Percentiles rank a stretch among this genome's conserved stretches.
Conservation (phyloP, 2,329 filamentous ascomycete species). For the Ascochyta viciae-villosae region DNA sequence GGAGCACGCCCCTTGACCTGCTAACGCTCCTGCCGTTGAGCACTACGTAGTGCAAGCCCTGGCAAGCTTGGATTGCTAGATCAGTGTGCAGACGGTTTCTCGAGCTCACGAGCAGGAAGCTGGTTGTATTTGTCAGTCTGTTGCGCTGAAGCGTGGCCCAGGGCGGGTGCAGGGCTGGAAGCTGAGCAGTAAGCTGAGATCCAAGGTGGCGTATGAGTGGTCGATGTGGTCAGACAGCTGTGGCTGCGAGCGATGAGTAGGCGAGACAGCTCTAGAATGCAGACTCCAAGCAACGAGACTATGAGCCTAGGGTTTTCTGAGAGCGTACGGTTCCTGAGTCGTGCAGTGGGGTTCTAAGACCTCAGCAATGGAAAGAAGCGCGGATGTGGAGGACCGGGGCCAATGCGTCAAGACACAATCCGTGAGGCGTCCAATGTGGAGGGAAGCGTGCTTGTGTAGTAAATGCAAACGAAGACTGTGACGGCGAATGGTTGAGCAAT, state of each 20-base stretch:
- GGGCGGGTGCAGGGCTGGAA: slow-evolving; percentile 39
- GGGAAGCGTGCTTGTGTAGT: slow-evolving; percentile 23
- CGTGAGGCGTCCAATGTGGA: slow-evolving; percentile 35
- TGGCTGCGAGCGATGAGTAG: slow-evolving; percentile 28
- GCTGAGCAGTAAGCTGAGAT: slow-evolving; percentile 43
- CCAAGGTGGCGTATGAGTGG: slow-evolving; percentile 32
- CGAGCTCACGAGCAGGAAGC: neutral
- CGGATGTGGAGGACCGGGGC: slow-evolving; percentile 42
- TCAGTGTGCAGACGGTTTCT: slow-evolving; percentile 27
- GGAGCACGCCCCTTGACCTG: slow-evolving; percentile 38
- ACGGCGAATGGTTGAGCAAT: slow-evolving; percentile 18
- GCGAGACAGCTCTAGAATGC: slow-evolving; percentile 34
- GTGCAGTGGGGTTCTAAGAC: slow-evolving; percentile 38
- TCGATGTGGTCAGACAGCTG: slow-evolving; percentile 20
- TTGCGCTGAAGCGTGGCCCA: neutral
- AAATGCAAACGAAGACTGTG: slow-evolving; percentile 33
- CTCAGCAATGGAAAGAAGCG: slow-evolving; percentile 38
- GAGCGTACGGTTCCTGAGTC: slow-evolving; percentile 32
- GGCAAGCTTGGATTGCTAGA: slow-evolving; percentile 33
- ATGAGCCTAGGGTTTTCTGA: slow-evolving; percentile 29
- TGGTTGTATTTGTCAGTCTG: neutral
- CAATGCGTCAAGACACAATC: slow-evolving; percentile 48
- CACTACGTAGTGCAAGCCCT: slow-evolving; percentile 45
- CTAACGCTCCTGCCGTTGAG: slow-evolving; percentile 40
- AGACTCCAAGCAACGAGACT: slow-evolving; percentile 26